phyloP scores from a whole-genome alignment of 108 stramenopile genomes.

The Pseudonitzschia multiseries region DNA sequence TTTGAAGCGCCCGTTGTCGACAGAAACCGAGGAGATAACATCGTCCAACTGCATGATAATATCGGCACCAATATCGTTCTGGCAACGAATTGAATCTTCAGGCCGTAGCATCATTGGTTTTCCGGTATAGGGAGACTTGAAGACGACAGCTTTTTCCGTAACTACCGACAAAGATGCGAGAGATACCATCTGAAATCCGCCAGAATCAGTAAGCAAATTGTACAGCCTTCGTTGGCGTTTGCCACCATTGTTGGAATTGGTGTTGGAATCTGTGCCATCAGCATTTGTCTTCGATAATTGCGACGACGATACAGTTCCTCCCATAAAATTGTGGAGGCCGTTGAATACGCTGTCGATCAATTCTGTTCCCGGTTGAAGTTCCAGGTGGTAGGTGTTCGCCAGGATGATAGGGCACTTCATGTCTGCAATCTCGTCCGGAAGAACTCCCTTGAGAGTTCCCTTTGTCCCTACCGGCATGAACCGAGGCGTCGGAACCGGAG shows the following conservation, averaged over 20 bases:
- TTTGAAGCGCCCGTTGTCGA: conserved; percentile 71
- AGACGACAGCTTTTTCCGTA: conserved; percentile 95
- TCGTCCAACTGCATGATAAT: conserved; percentile 99
- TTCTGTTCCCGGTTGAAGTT: conserved; percentile 90
- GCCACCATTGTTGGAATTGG: neutral
- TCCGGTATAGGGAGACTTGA: conserved; percentile 76
- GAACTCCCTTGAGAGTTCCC: conserved; percentile 92
- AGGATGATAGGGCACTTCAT: conserved; percentile 87
- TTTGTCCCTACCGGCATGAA: conserved; percentile 99
- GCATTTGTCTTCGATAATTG: neutral
- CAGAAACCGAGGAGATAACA: conserved; percentile 80
- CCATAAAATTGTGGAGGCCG: conserved; percentile 93
- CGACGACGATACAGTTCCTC: conserved; percentile 39
- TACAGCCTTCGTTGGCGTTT: conserved; percentile 12
- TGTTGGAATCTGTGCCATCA: neutral
- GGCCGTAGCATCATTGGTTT: conserved; percentile 85
- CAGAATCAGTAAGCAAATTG: conserved; percentile 91
- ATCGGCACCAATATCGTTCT: conserved; percentile 95
- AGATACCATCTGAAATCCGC: conserved; percentile 99
- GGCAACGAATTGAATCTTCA: conserved; percentile 92
- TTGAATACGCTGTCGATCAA: conserved; percentile 62
- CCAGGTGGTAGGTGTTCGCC: conserved; percentile 98
- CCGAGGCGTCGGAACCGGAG: conserved; percentile 85
- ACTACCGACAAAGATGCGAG: conserved; percentile 89
- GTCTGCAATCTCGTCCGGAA: conserved; percentile 69